phyloP scores from a whole-genome alignment of 805 yeast genomes.

The Ogataea ganodermae region DNA sequence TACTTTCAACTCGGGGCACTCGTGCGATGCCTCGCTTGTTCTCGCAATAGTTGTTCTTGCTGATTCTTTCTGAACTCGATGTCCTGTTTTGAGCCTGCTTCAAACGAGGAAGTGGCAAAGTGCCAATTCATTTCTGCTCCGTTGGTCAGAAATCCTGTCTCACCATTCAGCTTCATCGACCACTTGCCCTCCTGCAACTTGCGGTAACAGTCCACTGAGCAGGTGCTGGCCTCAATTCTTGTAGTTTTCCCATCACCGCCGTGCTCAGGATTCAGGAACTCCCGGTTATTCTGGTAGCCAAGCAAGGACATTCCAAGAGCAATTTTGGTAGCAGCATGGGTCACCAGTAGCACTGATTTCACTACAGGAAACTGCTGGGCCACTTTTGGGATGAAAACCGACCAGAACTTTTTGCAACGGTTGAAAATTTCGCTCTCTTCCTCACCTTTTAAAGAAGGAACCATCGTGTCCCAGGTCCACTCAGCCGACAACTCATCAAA shows the following conservation, averaged over 20 bases:
- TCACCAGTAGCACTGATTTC: slow-evolving; percentile 66
- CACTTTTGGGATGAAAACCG: slow-evolving; percentile 55
- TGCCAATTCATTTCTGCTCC: slow-evolving; percentile 97
- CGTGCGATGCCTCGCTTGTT: slow-evolving; percentile 31
- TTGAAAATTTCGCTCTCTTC: slow-evolving; percentile 65
- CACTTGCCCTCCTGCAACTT: slow-evolving; percentile 44
- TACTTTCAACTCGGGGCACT: slow-evolving; percentile 7
- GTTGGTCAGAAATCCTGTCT: slow-evolving; percentile 61
- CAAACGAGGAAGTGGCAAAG: slow-evolving; percentile 61
- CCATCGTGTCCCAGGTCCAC: slow-evolving; percentile 53
- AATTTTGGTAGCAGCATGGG: slow-evolving; percentile 93
- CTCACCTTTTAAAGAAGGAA: slow-evolving; percentile 74
- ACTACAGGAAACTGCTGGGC: slow-evolving; percentile 59
- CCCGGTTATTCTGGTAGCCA: slow-evolving; percentile 52
- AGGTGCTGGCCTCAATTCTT: slow-evolving; percentile 71
- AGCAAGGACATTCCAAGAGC: slow-evolving; percentile 80
- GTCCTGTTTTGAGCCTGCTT: slow-evolving; percentile 91
- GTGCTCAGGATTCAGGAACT: slow-evolving; percentile 47
- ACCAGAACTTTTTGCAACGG: slow-evolving; percentile 60
- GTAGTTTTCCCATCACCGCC: slow-evolving; percentile 40
- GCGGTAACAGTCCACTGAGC: slow-evolving; percentile 73
- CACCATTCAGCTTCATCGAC: slow-evolving; percentile 69
- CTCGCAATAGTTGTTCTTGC: slow-evolving; percentile 22
- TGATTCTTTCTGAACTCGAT: slow-evolving; percentile 52
- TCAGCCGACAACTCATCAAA: slow-evolving; percentile 51